These are phyloP conservation scores for Diplodia seriata DNA, from an alignment of 2,329 filamentous ascomycete genomes.

Conservation along the genomic window DNA sequence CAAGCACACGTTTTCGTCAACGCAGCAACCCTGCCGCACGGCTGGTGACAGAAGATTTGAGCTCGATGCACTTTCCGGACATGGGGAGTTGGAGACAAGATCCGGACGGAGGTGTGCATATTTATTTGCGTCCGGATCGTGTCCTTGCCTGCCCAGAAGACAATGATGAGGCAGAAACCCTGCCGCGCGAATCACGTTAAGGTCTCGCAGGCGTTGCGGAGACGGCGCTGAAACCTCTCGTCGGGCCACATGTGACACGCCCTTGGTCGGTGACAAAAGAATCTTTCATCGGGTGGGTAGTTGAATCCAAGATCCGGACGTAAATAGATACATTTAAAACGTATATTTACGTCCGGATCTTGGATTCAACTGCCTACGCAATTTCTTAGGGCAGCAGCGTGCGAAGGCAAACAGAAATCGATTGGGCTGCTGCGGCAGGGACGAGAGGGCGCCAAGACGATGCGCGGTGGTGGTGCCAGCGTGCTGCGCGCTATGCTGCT, in stretches of 20 bases:
- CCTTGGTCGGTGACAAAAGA: background rate
- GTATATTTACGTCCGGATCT: too few species aligned
- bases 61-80: too few species aligned
- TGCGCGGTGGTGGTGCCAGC: conserved; percentile 14
- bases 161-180: too few species aligned
- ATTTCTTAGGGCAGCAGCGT: background rate
- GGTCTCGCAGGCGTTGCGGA: conserved; percentile 22
- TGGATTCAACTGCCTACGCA: too few species aligned
- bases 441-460: conserved; percentile 24
- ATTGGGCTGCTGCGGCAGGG: conserved; percentile 22
- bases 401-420: conserved; percentile 18
- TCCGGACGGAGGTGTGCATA: too few species aligned
- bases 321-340: too few species aligned
- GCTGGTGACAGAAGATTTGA: too few species aligned
- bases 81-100: too few species aligned
- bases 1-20: conserved; percentile 32
- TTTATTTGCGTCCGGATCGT: too few species aligned
- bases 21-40: conserved; percentile 20
- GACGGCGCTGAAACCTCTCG: conserved; percentile 28
- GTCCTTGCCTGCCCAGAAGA: too few species aligned
- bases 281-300: too few species aligned
- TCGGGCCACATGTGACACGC: conserved; percentile 22
- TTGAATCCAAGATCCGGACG: too few species aligned
- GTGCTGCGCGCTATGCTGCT: conserved; percentile 21
- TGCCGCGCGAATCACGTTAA: conserved; percentile 14